phyloP scores from a whole-genome alignment of 495 filamentous ascomycete species.

The Parmelia sp. region DNA sequence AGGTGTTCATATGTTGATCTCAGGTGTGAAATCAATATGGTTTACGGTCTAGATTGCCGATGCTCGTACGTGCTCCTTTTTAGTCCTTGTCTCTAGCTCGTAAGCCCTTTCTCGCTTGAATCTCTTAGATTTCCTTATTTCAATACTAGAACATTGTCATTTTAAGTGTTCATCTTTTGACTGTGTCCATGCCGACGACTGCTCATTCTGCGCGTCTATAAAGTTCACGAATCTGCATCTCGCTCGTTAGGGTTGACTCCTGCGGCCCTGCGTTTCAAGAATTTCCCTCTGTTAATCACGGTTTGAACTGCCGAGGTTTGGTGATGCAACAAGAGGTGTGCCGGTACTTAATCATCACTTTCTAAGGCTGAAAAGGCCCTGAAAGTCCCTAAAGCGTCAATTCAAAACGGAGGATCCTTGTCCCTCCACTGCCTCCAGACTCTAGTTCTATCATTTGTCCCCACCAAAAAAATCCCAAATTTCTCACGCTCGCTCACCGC shows the following conservation, averaged over 20 bases:
- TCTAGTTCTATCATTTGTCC: background rate
- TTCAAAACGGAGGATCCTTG: background rate
- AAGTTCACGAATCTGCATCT: background rate
- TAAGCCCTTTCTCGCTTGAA: background rate
- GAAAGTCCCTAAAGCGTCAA: background rate
- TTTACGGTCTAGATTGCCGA: background rate
- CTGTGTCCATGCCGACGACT: background rate
- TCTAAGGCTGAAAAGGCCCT: too few species aligned
- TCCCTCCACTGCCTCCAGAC: background rate
- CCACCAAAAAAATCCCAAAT: background rate
- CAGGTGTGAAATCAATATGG: background rate
- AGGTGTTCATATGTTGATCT: background rate
- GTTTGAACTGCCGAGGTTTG: background rate
- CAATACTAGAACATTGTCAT: background rate
- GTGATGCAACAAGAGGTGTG: background rate
- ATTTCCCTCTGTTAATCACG: background rate
- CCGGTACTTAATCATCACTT: background rate
- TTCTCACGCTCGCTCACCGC: background rate
- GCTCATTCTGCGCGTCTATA: background rate
- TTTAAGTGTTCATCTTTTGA: background rate
- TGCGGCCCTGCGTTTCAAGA: background rate
- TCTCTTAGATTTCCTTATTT: background rate
- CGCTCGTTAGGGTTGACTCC: background rate
- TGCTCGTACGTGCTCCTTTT: background rate
- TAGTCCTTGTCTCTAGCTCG: background rate